Base-by-base conservation (phyloP, 768 basidiomycete genomes). In the Mycena latifolia region DNA sequence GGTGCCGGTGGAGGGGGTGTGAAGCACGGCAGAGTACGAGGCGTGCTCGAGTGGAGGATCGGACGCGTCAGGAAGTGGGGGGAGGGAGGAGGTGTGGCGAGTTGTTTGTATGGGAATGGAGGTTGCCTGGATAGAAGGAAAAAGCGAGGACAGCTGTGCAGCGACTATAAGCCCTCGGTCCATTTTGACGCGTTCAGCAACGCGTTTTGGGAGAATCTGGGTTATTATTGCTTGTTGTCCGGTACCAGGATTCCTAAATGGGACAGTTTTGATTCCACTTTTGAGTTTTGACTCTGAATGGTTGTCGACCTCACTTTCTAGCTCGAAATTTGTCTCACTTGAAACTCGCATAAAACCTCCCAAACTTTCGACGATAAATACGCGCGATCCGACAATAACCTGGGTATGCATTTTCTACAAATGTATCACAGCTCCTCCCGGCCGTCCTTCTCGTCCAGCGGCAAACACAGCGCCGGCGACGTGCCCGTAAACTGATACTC, bases 401-500 rank as follows among this genome's bases (percentile, higher is more conserved):
- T 22, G 17, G 7, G 10, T 17, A 2, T 18, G 24, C 33, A 43
- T 41, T 3, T 52, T 66, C 31, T 62, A 55, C 43, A 46, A 6
- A 10, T 17, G 5, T 24, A 43, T 77, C 63, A 85, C 55, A 85
- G 77, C 69, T 85, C 84, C 56, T 85, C 83, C 71, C 77, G 77
- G n/a, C 78, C 81, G 39, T 78, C 71, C 17, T 55, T 80, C 2
- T 76, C 75, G 18, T 83, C 83, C 29, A 85, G 71, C 29, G 87
- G 88, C 66, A 87, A 75, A 75, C 96, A 98, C 58, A 98, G 77
- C 2, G 95, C 95, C 14, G 96, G 96, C 0, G 88, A 87, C 37
- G 94, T 96, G 25, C 86, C 95, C 12, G 89, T 93, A 73, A 95
- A 87, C 73, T 91, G 88, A 73, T 98, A 98, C 77, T 96, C 95